phyloP scores from a whole-genome alignment of 176 grass and related monocot species.

The Ensete glaucum region DNA sequence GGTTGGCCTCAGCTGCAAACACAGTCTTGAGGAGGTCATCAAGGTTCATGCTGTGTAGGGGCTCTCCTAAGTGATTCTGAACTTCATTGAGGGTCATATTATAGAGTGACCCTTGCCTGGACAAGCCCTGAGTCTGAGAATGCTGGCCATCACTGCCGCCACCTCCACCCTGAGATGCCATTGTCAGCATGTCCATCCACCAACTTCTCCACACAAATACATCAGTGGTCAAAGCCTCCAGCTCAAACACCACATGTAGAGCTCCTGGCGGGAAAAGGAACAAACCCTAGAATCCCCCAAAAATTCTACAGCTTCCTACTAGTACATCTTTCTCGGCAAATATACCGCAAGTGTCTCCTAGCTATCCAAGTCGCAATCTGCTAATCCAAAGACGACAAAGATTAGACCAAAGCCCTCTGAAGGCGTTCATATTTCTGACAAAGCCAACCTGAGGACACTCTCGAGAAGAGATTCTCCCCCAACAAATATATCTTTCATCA shows the following conservation, averaged over 20 bases:
- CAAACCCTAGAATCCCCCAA: not conserved
- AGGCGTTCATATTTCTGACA: not conserved
- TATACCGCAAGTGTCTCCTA: not conserved
- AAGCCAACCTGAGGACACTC: not conserved
- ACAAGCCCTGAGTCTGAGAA: conserved; percentile 45
- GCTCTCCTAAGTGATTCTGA: conserved; percentile 66
- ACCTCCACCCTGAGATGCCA: conserved; percentile 39
- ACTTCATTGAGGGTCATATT: conserved; percentile 84
- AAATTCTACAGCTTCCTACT: not conserved
- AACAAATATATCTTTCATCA: not conserved
- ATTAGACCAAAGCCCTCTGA: not conserved
- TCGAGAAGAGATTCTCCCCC: not conserved
- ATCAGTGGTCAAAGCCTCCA: not conserved
- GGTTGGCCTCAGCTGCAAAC: conserved; percentile 32
- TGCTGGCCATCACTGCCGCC: conserved; percentile 7
- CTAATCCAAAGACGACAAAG: not conserved
- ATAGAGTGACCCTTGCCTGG: conserved; percentile 73
- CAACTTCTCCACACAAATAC: conserved; percentile 1
- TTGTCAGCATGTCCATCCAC: conserved; percentile 64
- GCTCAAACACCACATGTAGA: not conserved
- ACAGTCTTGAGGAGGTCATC: conserved; percentile 80
- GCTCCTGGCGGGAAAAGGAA: not conserved
- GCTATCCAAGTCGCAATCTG: not conserved
- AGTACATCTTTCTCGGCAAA: not conserved
- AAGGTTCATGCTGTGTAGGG: conserved; percentile 88